Conservation (phyloP, 2,329 filamentous ascomycete genomes). For the Xylariaceae sp. region DNA sequence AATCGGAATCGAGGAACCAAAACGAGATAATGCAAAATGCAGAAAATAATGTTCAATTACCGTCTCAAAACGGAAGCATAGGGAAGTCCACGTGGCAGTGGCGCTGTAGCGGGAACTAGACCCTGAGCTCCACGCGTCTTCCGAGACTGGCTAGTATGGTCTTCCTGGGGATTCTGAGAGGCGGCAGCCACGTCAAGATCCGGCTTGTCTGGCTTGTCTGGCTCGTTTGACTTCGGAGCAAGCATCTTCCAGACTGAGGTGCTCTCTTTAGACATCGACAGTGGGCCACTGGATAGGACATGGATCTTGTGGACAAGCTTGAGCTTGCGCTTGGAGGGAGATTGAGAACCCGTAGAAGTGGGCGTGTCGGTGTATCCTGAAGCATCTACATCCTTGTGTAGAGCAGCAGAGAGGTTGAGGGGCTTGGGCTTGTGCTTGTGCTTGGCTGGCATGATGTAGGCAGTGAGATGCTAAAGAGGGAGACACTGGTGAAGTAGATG, state of each 20-base stretch:
- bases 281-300: slow-evolving; percentile 19
- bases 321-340: slow-evolving; percentile 17
- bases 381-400: neutral
- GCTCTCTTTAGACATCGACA: slow-evolving; percentile 1
- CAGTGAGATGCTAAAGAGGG: neutral
- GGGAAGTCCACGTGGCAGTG: slow-evolving; percentile 16
- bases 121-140: neutral
- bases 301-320: slow-evolving; percentile 21
- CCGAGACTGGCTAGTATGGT: neutral
- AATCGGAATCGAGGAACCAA: neutral
- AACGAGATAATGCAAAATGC: neutral
- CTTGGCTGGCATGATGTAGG: slow-evolving; percentile 6
- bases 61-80: slow-evolving; percentile 27
- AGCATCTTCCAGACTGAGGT: no score
- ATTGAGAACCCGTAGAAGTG: neutral
- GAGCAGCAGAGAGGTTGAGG: neutral
- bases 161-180: neutral
- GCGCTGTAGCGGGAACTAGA: neutral
- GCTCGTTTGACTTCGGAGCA: no score
- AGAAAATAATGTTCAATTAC: slow-evolving; percentile 23
- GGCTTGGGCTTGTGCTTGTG: no score
- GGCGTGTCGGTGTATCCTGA: neutral
- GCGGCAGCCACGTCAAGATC: neutral
- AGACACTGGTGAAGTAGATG: no score
- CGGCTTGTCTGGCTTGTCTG: no score